Conservation (phyloP, 345 rosid genomes). For the Citrus medica region DNA sequence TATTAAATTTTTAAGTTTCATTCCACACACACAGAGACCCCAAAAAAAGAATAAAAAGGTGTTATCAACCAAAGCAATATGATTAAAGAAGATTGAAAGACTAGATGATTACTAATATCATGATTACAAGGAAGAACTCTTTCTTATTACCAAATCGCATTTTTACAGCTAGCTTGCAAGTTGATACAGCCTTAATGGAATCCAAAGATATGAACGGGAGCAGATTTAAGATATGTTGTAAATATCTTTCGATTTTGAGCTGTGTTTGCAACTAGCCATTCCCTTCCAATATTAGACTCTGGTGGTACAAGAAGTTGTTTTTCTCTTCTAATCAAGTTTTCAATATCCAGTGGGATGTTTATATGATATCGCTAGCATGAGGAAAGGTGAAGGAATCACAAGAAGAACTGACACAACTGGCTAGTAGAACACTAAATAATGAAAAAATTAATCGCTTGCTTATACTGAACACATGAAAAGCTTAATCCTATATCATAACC, state of each 20-base stretch:
- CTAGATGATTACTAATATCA: background rate
- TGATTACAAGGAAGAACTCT: background rate
- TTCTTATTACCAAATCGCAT: background rate
- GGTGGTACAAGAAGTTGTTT: background rate
- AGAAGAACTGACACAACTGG: background rate
- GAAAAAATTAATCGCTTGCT: slow-evolving; percentile 14
- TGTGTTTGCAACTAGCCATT: background rate
- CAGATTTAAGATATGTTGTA: background rate
- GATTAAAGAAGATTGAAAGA: background rate
- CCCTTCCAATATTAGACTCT: background rate
- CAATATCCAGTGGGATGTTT: background rate
- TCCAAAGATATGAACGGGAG: background rate
- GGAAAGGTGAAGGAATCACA: background rate
- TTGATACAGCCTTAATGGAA: background rate
- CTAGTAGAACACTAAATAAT: background rate
- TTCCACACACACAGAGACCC: background rate
- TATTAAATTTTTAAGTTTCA: no score
- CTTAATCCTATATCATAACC: slow-evolving; percentile 15
- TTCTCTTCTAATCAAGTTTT: background rate
- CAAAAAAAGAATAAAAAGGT: background rate
- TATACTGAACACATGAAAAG: slow-evolving; percentile 17
- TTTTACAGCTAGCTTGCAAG: background rate
- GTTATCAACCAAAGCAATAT: background rate
- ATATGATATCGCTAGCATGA: background rate
- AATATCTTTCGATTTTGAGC: background rate